Base-by-base conservation (phyloP, 1,139 yeast genomes). In the Arxiozyma bovina region DNA sequence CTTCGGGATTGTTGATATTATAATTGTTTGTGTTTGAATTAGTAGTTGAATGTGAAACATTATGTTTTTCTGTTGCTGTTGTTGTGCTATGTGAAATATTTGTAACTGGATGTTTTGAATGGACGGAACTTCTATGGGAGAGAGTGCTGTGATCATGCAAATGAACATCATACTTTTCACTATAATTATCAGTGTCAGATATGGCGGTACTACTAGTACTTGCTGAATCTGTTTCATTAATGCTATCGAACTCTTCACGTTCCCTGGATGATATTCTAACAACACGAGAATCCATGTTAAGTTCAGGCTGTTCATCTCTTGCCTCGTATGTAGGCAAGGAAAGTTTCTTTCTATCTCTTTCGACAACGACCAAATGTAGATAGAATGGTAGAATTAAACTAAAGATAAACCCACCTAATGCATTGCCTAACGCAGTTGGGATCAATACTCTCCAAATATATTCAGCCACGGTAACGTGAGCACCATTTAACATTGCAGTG, bases 301-400 rank as follows among this genome's bases (percentile, higher is more conserved):
- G 71, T 63, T 85, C 86, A 1, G 94, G 93, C 62, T 85, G 93
- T 66, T 85, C 93, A 70, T 86, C 94, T 61, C 83, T 76, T 52
- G 82, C 81, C 43, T 83, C 90, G 60, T 79, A 85, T 50, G 74
- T 72, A 9, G 94, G 94, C 58, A 86, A 74, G 42, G 80, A 75
- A 67, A 85, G 72, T 52, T 72, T 65, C 59, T 75, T 76, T 67
- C 81, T 79, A 69, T 86, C 94, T 57, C 77, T 70, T 65, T 86
- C 94, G 38, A 86, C 89, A 49, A 82, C 85, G 44, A 78, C 76
- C 53, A 86, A 63, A 65, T 86, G 94, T 60, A 83, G 73, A 63
- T 83, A 86, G 78, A 81, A 86, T 9, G 90, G 87, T 25, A 85
- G 67, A 0, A 78, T 74, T 2, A 82, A 60, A 8, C 85, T 83